These are phyloP conservation scores for Suillus occidentalis DNA, from an alignment of 768 basidiomycete species.

Conservation along the genomic window DNA sequence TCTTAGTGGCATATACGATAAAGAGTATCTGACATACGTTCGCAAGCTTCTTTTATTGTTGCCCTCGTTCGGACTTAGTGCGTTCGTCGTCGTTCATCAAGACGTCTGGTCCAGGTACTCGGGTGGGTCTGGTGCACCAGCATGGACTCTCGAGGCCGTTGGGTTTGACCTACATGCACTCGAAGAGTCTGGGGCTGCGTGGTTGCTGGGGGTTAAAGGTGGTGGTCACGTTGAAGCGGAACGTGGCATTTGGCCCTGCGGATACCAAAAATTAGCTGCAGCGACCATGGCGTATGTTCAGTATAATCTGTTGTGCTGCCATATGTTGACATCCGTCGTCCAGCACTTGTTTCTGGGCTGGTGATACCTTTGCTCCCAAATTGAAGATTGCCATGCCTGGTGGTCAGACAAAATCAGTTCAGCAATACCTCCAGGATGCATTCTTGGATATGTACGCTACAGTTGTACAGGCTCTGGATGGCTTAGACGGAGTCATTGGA, in stretches of 20 bases:
- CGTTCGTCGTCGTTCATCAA: constrained; percentile 85
- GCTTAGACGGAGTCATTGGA: constrained; percentile 79
- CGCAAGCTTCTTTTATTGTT: constrained; percentile 64
- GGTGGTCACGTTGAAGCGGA: constrained; percentile 77
- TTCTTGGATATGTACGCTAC: constrained; percentile 77
- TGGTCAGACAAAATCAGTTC: constrained; percentile 61
- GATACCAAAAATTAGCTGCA: constrained; percentile 91
- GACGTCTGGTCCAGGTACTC: constrained; percentile 96
- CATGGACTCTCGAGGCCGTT: constrained; percentile 86
- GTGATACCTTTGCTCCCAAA: constrained; percentile 82
- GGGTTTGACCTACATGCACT: constrained; percentile 84
- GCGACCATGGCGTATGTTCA: constrained; percentile 83
- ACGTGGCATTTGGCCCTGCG: constrained; percentile 88
- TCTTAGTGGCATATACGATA: constrained; percentile 78
- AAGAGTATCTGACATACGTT: constrained; percentile 79
- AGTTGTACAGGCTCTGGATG: constrained; percentile 66
- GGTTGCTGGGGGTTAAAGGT: constrained; percentile 77
- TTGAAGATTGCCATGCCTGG: constrained; percentile 49
- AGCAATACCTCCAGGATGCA: constrained; percentile 78
- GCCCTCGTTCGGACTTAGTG: constrained; percentile 69
- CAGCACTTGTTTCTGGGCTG: constrained; percentile 93
- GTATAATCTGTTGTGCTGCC: constrained; percentile 2
- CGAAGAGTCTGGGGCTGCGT: constrained; percentile 84
- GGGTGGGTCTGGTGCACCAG: constrained; percentile 95
- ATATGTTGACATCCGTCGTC: constrained; percentile 2